Percentiles rank a stretch among this genome's conserved stretches.
These are phyloP conservation scores for Camelina neglecta DNA, from an alignment of 345 rosid species.

Conservation along the genomic window DNA sequence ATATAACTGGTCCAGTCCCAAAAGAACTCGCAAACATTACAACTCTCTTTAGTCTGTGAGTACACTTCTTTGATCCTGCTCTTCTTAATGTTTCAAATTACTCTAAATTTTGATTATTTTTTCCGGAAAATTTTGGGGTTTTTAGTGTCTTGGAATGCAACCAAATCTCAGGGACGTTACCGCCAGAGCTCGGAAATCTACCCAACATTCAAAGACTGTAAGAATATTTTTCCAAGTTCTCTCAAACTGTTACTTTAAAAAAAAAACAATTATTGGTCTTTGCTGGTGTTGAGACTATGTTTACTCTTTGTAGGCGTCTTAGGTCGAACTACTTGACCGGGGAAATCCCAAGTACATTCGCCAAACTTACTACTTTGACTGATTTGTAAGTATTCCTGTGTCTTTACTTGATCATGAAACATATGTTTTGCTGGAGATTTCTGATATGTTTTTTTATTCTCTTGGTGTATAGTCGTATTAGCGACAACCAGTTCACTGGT, in stretches of 20 bases:
- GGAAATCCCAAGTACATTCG: slow-evolving; percentile 55
- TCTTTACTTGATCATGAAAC: neutral
- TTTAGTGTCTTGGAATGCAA: slow-evolving; percentile 49
- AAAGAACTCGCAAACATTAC: too few species aligned
- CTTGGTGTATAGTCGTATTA: slow-evolving; percentile 43
- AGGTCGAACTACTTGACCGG: slow-evolving; percentile 61
- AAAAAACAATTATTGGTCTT: neutral
- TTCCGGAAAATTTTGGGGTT: neutral
- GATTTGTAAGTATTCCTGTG: slow-evolving; percentile 51
- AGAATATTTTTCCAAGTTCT: slow-evolving; percentile 15
- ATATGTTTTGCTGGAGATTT: neutral
- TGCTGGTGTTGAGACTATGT: slow-evolving; percentile 18
- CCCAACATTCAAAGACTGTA: slow-evolving; percentile 31
- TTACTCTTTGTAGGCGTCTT: slow-evolving; percentile 45
- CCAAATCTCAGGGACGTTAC: slow-evolving; percentile 49
- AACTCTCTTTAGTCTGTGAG: too few species aligned
- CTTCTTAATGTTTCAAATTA: neutral
- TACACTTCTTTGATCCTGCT: neutral
- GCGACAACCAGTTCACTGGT: slow-evolving; percentile 60
- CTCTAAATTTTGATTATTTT: neutral
- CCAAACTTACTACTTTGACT: slow-evolving; percentile 46
- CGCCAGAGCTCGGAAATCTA: slow-evolving; percentile 54
- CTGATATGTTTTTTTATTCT: neutral
- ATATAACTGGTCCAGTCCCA: too few species aligned
- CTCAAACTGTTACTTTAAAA: neutral